phyloP scores from a whole-genome alignment of 1,284 basidiomycete species.

The Boletellus sp. region DNA sequence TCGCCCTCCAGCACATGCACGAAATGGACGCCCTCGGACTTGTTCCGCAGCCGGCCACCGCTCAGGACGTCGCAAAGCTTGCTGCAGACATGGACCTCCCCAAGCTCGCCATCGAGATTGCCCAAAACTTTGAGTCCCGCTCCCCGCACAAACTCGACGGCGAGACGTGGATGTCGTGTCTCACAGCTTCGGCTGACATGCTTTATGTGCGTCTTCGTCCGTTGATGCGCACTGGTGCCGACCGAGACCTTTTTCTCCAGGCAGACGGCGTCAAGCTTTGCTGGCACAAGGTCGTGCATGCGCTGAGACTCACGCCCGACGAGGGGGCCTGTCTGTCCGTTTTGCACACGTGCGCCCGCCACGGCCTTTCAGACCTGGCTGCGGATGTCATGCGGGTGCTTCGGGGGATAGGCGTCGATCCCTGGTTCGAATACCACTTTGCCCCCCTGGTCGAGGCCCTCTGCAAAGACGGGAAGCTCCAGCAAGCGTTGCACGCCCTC shows the following conservation, averaged over 20 bases:
- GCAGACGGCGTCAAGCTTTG: slow-evolving; percentile 58
- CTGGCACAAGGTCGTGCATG: slow-evolving; percentile 60
- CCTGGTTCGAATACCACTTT: slow-evolving; percentile 64
- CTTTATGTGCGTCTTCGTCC: slow-evolving; percentile 53
- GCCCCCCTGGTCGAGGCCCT: slow-evolving; percentile 66
- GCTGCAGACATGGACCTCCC: slow-evolving; percentile 50
- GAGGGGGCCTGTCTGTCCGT: slow-evolving; percentile 72
- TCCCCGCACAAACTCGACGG: slow-evolving; percentile 51
- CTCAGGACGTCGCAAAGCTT: slow-evolving; percentile 46
- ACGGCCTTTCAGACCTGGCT: slow-evolving; percentile 67
- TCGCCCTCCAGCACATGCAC: slow-evolving; percentile 53
- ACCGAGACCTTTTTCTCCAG: slow-evolving; percentile 37
- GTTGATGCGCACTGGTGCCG: neutral
- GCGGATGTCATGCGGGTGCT: slow-evolving; percentile 58
- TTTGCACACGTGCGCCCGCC: slow-evolving; percentile 68
- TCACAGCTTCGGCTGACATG: slow-evolving; percentile 52
- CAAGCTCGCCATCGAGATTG: slow-evolving; percentile 67
- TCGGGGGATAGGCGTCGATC: slow-evolving; percentile 42
- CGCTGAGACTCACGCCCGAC: slow-evolving; percentile 56
- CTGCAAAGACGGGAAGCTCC: slow-evolving; percentile 47
- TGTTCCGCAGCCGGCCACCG: slow-evolving; percentile 46
- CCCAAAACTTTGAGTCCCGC: slow-evolving; percentile 51
- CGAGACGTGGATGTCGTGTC: slow-evolving; percentile 56
- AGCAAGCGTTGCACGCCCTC: slow-evolving; percentile 57
- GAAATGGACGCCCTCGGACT: slow-evolving; percentile 47